These are phyloP conservation scores for Xylariaceae sp. DNA, from an alignment of 2,329 filamentous ascomycete species.

Conservation along the genomic window DNA sequence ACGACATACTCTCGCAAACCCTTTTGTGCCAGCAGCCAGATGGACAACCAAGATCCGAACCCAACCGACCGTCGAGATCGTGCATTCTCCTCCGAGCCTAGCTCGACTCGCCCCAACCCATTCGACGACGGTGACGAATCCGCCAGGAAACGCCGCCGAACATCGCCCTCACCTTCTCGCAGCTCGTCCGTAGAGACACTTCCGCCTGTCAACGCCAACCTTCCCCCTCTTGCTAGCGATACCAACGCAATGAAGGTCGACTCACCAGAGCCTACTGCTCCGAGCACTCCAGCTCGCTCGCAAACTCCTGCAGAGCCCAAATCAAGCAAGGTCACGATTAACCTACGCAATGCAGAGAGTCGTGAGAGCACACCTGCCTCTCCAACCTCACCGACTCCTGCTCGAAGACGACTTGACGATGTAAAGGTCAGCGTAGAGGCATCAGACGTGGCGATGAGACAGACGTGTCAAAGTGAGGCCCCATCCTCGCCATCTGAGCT, in stretches of 20 bases:
- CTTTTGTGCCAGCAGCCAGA: slow-evolving; percentile 39
- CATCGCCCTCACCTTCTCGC: slow-evolving; percentile 52
- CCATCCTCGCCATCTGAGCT: slow-evolving; percentile 35
- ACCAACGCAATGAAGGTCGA: slow-evolving; percentile 37
- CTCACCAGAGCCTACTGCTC: slow-evolving; percentile 32
- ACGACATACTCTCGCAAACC: slow-evolving; percentile 34
- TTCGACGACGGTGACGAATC: slow-evolving; percentile 55
- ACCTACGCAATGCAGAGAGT: slow-evolving; percentile 45
- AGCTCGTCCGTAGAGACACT: slow-evolving; percentile 46
- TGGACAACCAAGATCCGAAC: slow-evolving; percentile 46
- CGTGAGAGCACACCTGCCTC: slow-evolving; percentile 39
- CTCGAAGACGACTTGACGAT: slow-evolving; percentile 20
- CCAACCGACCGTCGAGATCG: slow-evolving; percentile 51
- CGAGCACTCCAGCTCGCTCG: slow-evolving; percentile 36
- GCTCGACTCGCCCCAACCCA: slow-evolving; percentile 59
- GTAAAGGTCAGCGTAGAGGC: slow-evolving; percentile 44
- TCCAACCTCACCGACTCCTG: slow-evolving; percentile 37
- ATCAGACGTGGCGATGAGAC: slow-evolving; percentile 35
- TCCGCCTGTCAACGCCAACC: slow-evolving; percentile 24
- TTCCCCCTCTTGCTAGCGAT: slow-evolving; percentile 25
- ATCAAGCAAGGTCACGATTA: slow-evolving; percentile 58
- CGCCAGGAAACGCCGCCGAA: slow-evolving; percentile 59
- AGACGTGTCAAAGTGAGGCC: slow-evolving; percentile 23
- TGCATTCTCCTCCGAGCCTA: slow-evolving; percentile 58
- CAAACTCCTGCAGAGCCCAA: slow-evolving; percentile 37